A percentile compares a stretch with the other conserved stretches of the same genome.
These are phyloP conservation scores for Suillus clintonianus DNA, from an alignment of 768 basidiomycete species.

Conservation along the genomic window DNA sequence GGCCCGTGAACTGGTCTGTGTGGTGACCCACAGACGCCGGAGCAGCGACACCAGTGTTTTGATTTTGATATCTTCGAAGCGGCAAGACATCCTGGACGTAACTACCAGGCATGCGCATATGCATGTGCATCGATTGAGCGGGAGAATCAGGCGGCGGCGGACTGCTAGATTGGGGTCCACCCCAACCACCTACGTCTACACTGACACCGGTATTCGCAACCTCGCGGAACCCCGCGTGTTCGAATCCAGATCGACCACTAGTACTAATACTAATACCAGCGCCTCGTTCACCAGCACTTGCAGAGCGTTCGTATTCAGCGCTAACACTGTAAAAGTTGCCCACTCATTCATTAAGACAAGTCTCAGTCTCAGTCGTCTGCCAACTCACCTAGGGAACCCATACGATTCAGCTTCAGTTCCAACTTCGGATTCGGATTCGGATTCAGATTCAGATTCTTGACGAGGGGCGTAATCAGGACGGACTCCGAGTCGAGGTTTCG, in stretches of 20 bases:
- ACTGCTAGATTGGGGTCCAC: not conserved
- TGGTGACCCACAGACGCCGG: not conserved
- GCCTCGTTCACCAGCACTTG: not conserved
- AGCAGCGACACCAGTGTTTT: not conserved
- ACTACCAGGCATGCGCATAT: no score
- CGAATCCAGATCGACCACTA: no score
- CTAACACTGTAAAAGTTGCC: not conserved
- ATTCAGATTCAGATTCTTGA: not conserved
- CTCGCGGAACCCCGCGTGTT: not conserved
- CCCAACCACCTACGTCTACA: not conserved
- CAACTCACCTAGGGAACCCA: not conserved
- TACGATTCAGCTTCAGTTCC: not conserved
- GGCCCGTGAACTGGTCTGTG: not conserved
- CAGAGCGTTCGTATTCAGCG: not conserved
- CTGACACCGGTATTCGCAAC: no score
- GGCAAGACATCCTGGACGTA: not conserved
- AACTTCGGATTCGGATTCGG: no score
- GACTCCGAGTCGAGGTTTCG: not conserved
- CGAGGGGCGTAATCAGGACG: not conserved
- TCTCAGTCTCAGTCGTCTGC: not conserved
- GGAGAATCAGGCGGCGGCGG: not conserved
- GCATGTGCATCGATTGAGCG: not conserved
- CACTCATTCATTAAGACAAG: not conserved
- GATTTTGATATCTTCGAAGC: not conserved
- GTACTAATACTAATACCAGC: no score